phyloP scores from a whole-genome alignment of 495 filamentous ascomycete species.

The Lasiosphaeriaceae sp. region DNA sequence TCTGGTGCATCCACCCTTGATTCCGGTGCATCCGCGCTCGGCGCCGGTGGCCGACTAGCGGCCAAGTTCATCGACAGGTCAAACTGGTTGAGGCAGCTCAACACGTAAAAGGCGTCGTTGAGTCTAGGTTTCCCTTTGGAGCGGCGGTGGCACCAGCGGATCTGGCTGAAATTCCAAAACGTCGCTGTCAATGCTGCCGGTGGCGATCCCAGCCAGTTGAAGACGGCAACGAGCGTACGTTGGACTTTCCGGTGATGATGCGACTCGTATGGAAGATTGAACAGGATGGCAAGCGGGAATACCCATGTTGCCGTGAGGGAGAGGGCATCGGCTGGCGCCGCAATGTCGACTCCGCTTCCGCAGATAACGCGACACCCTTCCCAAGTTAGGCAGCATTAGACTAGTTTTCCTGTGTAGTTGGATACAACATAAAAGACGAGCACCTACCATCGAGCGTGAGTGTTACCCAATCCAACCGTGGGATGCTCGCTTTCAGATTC shows the following conservation, averaged over 20 bases:
- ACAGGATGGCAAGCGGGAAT: conserved; percentile 10
- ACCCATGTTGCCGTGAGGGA: conserved; percentile 8
- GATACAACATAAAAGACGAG: too few species aligned
- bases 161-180: conserved; percentile 14
- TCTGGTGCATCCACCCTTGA: too few species aligned
- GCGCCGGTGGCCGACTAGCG: not conserved
- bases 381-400: too few species aligned
- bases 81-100: conserved; percentile 14
- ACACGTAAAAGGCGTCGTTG: conserved; percentile 4
- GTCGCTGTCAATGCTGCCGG: conserved; percentile 10
- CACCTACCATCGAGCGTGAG: too few species aligned
- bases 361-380: not conserved
- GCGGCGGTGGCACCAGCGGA: conserved; percentile 6
- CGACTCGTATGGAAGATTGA: conserved; percentile 11
- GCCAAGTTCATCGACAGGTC: too few species aligned
- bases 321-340: conserved; percentile 1
- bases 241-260: conserved; percentile 5
- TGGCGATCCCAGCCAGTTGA: conserved; percentile 12
- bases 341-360: not conserved
- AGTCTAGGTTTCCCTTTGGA: not conserved
- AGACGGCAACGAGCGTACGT: conserved; percentile 4
- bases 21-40: too few species aligned
- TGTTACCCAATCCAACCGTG: too few species aligned
- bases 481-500: too few species aligned
- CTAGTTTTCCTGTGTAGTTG: too few species aligned